Evolutionary conservation across 1,139 yeast species (phyloP).

Genomic region (Arxiozyma bovina): DNA sequence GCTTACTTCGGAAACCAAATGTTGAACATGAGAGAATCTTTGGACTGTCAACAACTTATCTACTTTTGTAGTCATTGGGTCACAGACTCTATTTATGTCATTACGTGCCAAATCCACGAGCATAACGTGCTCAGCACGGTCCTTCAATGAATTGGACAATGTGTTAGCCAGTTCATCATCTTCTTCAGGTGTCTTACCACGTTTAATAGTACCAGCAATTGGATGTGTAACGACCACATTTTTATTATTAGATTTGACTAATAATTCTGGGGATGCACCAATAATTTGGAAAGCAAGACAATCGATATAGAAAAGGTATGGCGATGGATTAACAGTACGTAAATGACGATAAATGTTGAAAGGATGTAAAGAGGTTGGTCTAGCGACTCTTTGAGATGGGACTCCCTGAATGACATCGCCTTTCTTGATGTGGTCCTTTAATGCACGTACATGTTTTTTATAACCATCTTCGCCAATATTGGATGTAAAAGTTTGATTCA

Average conservation of each 20-base stretch:
- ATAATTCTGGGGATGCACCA: slow-evolving; percentile 93
- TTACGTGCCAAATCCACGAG: slow-evolving; percentile 94
- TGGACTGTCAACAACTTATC: slow-evolving; percentile 85
- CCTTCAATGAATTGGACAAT: slow-evolving; percentile 72
- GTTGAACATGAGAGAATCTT: slow-evolving; percentile 96
- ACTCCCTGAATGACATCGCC: slow-evolving; percentile 98
- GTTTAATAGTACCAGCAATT: slow-evolving; percentile 88
- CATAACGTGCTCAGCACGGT: slow-evolving; percentile 97
- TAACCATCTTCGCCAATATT: slow-evolving; percentile 92
- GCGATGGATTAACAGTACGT: slow-evolving; percentile 94
- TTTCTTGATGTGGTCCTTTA: slow-evolving; percentile 71
- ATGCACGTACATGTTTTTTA: slow-evolving; percentile 63
- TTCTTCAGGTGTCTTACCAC: slow-evolving; percentile 86
- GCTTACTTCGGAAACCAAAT: slow-evolving; percentile 86
- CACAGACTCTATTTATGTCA: slow-evolving; percentile 90
- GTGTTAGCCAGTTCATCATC: slow-evolving; percentile 75
- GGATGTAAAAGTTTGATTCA: slow-evolving; percentile 60
- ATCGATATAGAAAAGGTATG: slow-evolving; percentile 89
- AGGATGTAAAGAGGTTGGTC: slow-evolving; percentile 92
- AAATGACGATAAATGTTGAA: slow-evolving; percentile 91
- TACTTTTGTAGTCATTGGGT: slow-evolving; percentile 73
- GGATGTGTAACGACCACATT: slow-evolving; percentile 87
- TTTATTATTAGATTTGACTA: slow-evolving; percentile 68
- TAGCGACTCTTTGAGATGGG: slow-evolving; percentile 91
- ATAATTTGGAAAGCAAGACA: slow-evolving; percentile 85